Percentiles rank a stretch among this genome's conserved stretches.
These are phyloP conservation scores for Sphaerobolus stellatus DNA, from an alignment of 1,284 basidiomycete species.

Conservation along the genomic window DNA sequence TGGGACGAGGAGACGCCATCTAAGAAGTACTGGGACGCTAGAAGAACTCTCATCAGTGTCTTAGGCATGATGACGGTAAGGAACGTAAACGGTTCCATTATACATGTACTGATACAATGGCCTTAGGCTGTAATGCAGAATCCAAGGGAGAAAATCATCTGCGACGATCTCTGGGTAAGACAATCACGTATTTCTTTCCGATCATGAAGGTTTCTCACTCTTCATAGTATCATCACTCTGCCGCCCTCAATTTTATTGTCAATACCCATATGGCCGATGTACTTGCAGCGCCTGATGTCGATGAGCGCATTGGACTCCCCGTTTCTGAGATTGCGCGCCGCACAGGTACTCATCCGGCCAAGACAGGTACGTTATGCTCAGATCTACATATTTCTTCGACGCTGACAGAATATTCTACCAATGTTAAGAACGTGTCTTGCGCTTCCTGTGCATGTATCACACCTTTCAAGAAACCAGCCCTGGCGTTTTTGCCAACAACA, in stretches of 20 bases:
- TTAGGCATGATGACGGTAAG: constrained; percentile 9
- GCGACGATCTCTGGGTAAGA: neutral
- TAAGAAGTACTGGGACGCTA: constrained; percentile 7
- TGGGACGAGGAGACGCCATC: constrained; percentile 8
- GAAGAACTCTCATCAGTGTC: constrained; percentile 2
- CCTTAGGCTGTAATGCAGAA: constrained; percentile 7
- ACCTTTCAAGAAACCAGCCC: constrained; percentile 4
- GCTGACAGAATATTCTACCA: neutral
- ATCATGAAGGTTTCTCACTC: neutral
- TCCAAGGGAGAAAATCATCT: constrained; percentile 7
- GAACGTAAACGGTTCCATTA: neutral
- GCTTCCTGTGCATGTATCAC: constrained; percentile 10
- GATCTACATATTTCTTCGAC: neutral
- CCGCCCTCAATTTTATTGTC: constrained; percentile 8
- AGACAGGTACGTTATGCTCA: neutral
- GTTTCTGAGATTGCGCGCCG: constrained; percentile 2
- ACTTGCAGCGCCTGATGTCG: constrained; percentile 1
- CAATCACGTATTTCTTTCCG: no score
- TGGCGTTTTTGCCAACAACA: constrained; percentile 6
- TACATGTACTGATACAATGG: no score
- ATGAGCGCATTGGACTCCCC: constrained; percentile 1
- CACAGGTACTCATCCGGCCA: neutral
- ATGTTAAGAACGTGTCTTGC: neutral
- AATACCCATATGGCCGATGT: constrained; percentile 4
- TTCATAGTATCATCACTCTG: constrained; percentile 8